Conservation (phyloP, 441 rosid genomes). For the California macrophylla region DNA sequence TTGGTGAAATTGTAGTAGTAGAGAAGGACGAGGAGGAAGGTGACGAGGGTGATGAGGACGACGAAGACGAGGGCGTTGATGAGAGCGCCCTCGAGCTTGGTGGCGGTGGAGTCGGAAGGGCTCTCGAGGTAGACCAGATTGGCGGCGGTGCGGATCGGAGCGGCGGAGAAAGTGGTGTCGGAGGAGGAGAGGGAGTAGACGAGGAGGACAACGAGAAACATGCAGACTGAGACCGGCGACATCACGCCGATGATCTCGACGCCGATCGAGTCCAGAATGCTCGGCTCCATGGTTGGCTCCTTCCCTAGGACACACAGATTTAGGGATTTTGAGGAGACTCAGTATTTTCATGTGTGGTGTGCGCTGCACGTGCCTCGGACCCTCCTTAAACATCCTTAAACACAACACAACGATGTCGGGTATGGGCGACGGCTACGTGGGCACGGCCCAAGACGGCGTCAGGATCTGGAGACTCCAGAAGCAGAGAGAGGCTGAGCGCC, state of each 20-base stretch:
- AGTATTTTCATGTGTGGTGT: too few species aligned
- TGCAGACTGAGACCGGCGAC: conserved; percentile 88
- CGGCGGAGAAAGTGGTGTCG: conserved; percentile 30
- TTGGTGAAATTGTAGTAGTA: conserved; percentile 85
- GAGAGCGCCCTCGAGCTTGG: conserved; percentile 76
- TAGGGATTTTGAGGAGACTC: background rate
- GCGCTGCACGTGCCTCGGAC: too few species aligned
- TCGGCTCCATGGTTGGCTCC: conserved; percentile 53
- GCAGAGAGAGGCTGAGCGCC: conserved; percentile 92
- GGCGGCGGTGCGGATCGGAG: conserved; percentile 78
- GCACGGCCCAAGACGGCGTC: conserved; percentile 92
- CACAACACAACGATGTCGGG: conserved; percentile 78
- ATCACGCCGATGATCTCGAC: conserved; percentile 84
- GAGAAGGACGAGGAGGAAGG: conserved; percentile 70
- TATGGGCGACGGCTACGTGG: conserved; percentile 97
- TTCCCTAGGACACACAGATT: too few species aligned
- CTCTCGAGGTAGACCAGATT: conserved; percentile 81
- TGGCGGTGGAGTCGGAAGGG: conserved; percentile 60
- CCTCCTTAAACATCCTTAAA: too few species aligned
- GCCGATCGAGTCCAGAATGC: conserved; percentile 68
- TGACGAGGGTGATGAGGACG: conserved; percentile 55
- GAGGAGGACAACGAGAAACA: conserved; percentile 80
- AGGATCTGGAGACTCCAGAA: conserved; percentile 90
- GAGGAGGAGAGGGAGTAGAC: conserved; percentile 72
- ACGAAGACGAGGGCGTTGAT: conserved; percentile 78